Percentiles rank a stretch among this genome's conserved stretches.
phyloP scores from a whole-genome alignment of 116 monocot species.

The Iris pallida region DNA sequence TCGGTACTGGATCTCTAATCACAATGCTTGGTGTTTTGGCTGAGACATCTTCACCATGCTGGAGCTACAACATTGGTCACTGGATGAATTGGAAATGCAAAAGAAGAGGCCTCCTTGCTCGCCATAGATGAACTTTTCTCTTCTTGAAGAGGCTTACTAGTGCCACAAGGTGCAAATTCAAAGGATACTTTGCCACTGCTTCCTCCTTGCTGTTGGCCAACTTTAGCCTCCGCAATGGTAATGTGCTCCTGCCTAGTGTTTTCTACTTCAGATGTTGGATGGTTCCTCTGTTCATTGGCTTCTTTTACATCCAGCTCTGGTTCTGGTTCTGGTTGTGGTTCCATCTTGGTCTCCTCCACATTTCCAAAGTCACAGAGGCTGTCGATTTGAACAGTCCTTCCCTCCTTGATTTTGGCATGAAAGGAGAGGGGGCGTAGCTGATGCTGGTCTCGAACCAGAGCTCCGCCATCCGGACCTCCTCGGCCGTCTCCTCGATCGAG shows the following conservation, averaged over 20 bases:
- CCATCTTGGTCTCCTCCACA: constrained; percentile 30
- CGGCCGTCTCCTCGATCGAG: constrained; percentile 48
- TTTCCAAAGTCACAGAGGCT: constrained; percentile 45
- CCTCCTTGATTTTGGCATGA: constrained; percentile 52
- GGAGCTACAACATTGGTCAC: not conserved
- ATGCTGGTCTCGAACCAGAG: constrained; percentile 67
- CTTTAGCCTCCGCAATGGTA: not conserved
- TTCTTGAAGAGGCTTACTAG: constrained; percentile 8
- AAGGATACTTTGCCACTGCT: constrained; percentile 20
- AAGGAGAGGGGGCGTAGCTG: constrained; percentile 88
- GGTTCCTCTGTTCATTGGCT: constrained; percentile 5
- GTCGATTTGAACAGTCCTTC: constrained; percentile 35
- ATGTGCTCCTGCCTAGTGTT: constrained; percentile 2
- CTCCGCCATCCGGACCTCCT: constrained; percentile 57
- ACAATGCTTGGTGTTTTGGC: constrained; percentile 2
- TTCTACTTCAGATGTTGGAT: constrained; percentile 4
- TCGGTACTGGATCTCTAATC: not conserved
- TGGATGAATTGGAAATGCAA: constrained; percentile 35
- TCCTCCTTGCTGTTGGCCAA: constrained; percentile 6
- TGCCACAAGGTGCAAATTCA: constrained; percentile 25
- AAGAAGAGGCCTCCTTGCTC: constrained; percentile 17
- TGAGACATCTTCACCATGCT: constrained; percentile 14
- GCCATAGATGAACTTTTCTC: constrained; percentile 19
- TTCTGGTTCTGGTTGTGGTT: no score
- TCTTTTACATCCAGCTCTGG: constrained; percentile 5